Evolutionary conservation across 2,329 filamentous ascomycete genomes (phyloP), one percentile per base, ranked within the genome.

Genomic region (Ophiosphaerella narmari): DNA sequence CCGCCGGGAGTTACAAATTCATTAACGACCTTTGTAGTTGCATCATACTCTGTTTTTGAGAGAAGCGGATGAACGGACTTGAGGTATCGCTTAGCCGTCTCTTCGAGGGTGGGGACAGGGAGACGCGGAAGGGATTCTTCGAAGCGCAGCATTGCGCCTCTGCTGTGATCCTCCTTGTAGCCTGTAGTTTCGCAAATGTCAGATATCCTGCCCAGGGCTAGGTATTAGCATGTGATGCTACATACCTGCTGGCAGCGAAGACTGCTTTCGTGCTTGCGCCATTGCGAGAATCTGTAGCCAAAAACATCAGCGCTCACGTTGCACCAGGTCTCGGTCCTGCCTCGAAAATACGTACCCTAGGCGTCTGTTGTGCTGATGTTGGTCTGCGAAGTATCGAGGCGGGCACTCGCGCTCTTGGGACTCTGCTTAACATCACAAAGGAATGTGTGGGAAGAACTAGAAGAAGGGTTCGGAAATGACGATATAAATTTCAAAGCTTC

Each of bases 1-100:
- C 91, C 90, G 49, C 90, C 91, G n/a, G 93, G 90, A 62, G 87
- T 86, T 62, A 96, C 79, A 75, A 99, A 97, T 6, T 92, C 90
- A 54, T 90, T 82, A 32, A 99, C 91, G 29, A 90, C 92, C 69
- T 89, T 88, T 72, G 89, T 88, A 70, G 88, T 92, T 51, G 79
- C 77, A 64, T 87, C 85, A 63, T 86, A 86, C 74, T 94, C 90
- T 62, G 77, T 74, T 33, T 82, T 74, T 36, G 83, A 86, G 53
- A 93, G 82, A 32, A 95, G 79, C 18, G 90, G 88, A 70, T 89
- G 86, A 42, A 95, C 81, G 33, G 86, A 86, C 77, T 91, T 91
- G 65, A 94, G 80, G 74, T 95, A 95, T 57, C 89, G 86, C 56
- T 84, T 82, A 33, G 89, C 84, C 6, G 90, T 94, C 78, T 94